Conservation (phyloP, 2,329 filamentous ascomycete species). For the Ambrosiella xylebori region DNA sequence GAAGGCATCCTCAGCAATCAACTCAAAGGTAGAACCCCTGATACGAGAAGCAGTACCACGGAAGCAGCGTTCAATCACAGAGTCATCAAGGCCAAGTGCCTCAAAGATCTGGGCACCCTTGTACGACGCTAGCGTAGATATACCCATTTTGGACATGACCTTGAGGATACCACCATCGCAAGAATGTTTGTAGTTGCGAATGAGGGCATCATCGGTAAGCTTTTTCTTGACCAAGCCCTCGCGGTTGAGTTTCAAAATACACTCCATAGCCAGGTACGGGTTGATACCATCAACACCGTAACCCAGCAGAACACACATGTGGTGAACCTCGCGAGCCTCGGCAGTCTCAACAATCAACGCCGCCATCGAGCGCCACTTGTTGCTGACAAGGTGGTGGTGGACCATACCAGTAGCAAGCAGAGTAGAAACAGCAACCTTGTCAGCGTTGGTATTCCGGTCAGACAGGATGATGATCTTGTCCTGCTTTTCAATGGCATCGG, state of each 20-base stretch:
- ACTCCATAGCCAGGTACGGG: conserved; percentile 90
- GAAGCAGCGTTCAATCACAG: conserved; percentile 87
- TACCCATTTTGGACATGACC: conserved; percentile 99
- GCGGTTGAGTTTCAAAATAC: conserved; percentile 88
- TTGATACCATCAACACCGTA: conserved; percentile 91
- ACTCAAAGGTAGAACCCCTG: conserved; percentile 81
- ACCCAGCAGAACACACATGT: conserved; percentile 94
- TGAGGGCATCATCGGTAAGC: conserved; percentile 61
- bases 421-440: conserved; percentile 72
- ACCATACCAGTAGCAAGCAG: conserved; percentile 83
- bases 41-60: conserved; percentile 87
- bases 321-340: conserved; percentile 91
- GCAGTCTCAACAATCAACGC: conserved; percentile 82
- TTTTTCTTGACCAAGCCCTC: conserved; percentile 88
- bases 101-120: conserved; percentile 98
- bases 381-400: conserved; percentile 85
- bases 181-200: conserved; percentile 93
- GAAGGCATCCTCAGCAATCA: conserved; percentile 86
- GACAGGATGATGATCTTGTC: conserved; percentile 81
- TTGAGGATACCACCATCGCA: conserved; percentile 93
- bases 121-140: conserved; percentile 88
- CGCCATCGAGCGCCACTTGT: conserved; percentile 84
- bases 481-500: conserved; percentile 63
- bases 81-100: conserved; percentile 80
- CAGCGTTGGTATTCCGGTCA: conserved; percentile 66